phyloP scores from a whole-genome alignment of 768 basidiomycete species.

The Rhodosporidiobolus odoratus region DNA sequence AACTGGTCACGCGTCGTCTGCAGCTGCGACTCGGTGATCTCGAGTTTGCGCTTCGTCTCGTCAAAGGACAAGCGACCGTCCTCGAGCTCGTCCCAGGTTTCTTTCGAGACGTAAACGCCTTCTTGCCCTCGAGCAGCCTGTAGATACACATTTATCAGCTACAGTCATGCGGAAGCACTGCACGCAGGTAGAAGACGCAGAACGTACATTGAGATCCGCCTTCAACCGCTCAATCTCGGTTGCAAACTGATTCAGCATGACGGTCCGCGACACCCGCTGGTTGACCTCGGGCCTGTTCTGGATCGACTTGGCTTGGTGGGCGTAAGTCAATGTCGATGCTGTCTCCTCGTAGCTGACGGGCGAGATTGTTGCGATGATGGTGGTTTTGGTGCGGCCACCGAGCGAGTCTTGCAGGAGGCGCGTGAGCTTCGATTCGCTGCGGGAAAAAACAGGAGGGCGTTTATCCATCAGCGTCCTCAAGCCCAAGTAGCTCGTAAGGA shows the following conservation, averaged over 20 bases:
- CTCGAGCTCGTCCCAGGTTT: slow-evolving; percentile 78
- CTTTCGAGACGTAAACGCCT: slow-evolving; percentile 87
- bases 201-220: slow-evolving; percentile 61
- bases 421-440: slow-evolving; percentile 92
- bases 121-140: slow-evolving; percentile 88
- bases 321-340: slow-evolving; percentile 86
- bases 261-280: slow-evolving; percentile 85
- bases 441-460: not conserved
- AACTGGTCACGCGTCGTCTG: slow-evolving; percentile 78
- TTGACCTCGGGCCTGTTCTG: slow-evolving; percentile 92
- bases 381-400: slow-evolving; percentile 93
- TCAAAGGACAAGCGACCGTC: slow-evolving; percentile 67
- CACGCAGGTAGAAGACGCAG: not conserved
- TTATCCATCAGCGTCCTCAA: not conserved
- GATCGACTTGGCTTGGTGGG: slow-evolving; percentile 89
- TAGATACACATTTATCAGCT: not conserved
- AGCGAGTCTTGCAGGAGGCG: slow-evolving; percentile 98
- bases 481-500: not conserved
- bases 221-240: slow-evolving; percentile 89
- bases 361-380: slow-evolving; percentile 92
- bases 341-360: slow-evolving; percentile 97
- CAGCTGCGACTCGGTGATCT: slow-evolving; percentile 76
- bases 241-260: slow-evolving; percentile 87
- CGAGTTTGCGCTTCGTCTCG: slow-evolving; percentile 75
- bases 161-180: not conserved